phyloP scores from a whole-genome alignment of 2,329 filamentous ascomycete genomes.

The Beauveria varroae region DNA sequence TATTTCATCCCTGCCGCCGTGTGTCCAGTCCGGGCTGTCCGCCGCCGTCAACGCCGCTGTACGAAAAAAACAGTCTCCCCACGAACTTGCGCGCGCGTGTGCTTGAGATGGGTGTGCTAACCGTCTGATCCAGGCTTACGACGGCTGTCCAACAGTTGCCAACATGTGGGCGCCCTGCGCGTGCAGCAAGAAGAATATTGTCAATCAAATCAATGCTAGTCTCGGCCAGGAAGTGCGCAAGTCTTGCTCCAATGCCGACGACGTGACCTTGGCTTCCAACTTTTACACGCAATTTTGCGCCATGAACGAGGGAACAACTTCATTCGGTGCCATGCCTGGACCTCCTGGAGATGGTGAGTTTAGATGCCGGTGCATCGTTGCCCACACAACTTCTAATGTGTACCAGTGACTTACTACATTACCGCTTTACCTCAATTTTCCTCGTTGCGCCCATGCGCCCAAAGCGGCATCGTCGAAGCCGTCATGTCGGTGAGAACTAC shows the following conservation, averaged over 20 bases:
- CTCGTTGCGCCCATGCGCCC: conserved; percentile 32
- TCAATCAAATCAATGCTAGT: conserved; percentile 30
- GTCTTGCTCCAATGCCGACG: conserved; percentile 33
- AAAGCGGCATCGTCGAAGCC: conserved; percentile 23
- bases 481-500: conserved; percentile 3
- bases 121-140: conserved; percentile 18
- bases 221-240: conserved; percentile 32
- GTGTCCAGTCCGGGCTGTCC: conserved; percentile 24
- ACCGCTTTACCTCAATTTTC: conserved; percentile 35
- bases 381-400: not conserved
- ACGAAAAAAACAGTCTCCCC: not conserved
- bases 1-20: conserved; percentile 9
- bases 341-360: conserved; percentile 39
- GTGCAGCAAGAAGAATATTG: conserved; percentile 32
- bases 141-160: conserved; percentile 25
- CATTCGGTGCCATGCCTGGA: conserved; percentile 32
- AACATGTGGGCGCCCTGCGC: conserved; percentile 36
- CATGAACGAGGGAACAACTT: conserved; percentile 34
- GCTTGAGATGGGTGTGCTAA: not conserved
- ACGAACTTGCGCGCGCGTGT: not conserved
- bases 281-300: conserved; percentile 41
- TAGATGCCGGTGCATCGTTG: not conserved
- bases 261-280: conserved; percentile 34
- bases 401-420: conserved; percentile 39
- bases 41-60: conserved; percentile 23